Evolutionary conservation across 2,329 filamentous ascomycete genomes (phyloP).

Genomic region (Fusarium goolgardi): DNA sequence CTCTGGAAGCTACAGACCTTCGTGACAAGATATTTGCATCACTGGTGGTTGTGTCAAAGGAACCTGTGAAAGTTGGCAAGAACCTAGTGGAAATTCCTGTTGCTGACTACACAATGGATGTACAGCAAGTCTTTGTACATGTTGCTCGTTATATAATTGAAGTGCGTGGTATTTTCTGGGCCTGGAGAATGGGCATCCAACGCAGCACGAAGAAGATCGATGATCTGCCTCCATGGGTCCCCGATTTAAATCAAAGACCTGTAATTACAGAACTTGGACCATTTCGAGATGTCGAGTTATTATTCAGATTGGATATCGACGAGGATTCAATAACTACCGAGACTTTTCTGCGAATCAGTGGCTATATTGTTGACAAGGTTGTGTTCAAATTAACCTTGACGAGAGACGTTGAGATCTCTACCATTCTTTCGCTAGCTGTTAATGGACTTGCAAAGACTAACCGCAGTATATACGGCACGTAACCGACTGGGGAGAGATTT

Average conservation of each 20-base stretch:
- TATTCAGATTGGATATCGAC: background rate
- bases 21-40: background rate
- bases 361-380: background rate
- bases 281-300: background rate
- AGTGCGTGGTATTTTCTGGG: accelerated
- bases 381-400: background rate
- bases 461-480: background rate
- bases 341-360: background rate
- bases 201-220: background rate
- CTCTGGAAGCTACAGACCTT: background rate
- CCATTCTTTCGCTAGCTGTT: background rate
- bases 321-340: background rate
- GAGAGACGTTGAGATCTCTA: background rate
- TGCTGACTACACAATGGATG: background rate
- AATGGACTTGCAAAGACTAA: background rate
- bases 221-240: background rate
- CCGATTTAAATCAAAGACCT: background rate
- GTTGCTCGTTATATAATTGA: background rate
- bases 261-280: background rate
- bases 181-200: background rate
- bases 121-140: background rate
- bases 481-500: background rate
- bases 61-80: background rate
- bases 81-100: background rate
- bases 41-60: background rate